Evolutionary conservation across 2,329 filamentous ascomycete species (phyloP), one percentile per base, ranked within the genome.

Genomic region (Fusarium bactridioides): DNA sequence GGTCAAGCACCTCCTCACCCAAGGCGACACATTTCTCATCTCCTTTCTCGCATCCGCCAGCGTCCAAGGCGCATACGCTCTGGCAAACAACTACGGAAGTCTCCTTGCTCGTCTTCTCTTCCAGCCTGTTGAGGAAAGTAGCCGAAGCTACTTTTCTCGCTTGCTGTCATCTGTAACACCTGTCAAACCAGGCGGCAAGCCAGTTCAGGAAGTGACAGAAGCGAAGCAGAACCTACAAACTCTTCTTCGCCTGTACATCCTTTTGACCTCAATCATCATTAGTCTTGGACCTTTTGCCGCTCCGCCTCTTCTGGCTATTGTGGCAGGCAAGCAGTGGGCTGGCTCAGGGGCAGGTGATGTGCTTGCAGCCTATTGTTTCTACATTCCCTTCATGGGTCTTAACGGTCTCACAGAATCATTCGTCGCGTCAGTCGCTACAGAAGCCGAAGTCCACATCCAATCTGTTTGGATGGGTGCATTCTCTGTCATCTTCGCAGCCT

Each of bases 391-490:
- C 31, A 87, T 98, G 8, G 96, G 95, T 7, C 84, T 97, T 76
- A 99, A 99, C 78, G 96, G 96, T 57, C 89, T 98, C 27, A 90
- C 92, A 4, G 96, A 99, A 82, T 94, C 94, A 0, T 98, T 99
- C 76, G 95, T 98, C 21, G 92, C 95, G 2, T 94, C 94, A 5
- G 93, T 97, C 2, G 95, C 95, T 2, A 91, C 89, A 0, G 88
- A 94, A 70, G 82, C 86, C 8, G 88, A 98, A 74, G 88, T 99
- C 7, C 90, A 94, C 70, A 82, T 80, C 8, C 96, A 99, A 80
- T 94, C 93, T 2, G 80, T 90, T 9, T 96, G 91, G 90, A 98
- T 99, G 95, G 88, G 89, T 8, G 86, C 83, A 4, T 98, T 97
- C 79, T 97, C 94, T 6, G 83, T 87, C 12, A 88, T 89, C 4